Evolutionary conservation across 306 rosid genomes (phyloP), one percentile per base, ranked within the genome.

Genomic region (Rubus parviflorus): DNA sequence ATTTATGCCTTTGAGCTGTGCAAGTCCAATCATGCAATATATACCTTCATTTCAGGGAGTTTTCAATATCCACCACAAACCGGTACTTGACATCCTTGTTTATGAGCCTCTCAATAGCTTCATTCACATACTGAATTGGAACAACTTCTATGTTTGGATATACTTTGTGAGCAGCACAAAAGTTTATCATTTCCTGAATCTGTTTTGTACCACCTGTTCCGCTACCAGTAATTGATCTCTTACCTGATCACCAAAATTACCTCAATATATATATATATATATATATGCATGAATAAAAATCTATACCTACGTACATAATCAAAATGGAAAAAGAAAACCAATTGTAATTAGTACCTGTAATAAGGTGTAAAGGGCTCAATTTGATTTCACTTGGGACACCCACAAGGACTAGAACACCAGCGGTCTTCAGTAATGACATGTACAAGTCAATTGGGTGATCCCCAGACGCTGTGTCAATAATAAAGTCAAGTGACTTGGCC

Each of bases 381-480:
- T 90, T 94, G 76, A 94, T 77, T 85, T 90, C 89, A 74, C 87
- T 86, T 51, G 96, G 97, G 76, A 82, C 82, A 56, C 96, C 96
- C 74, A 88, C 92, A 37, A 94, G 72, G 66, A 85, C 92, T 11
- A 91, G 76, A 81, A 87, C 88, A 62, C 96, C 94, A 53, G 49
- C 78, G 63, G 83, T 80, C 90, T 91, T 94, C 87, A 94, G 57
- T 19, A 88, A 80, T 41, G 93, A 63, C 96, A 90, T 81, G 84
- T 88, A 92, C 51, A 86, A 85, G 83, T 92, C 97, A 82, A 94
- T 84, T 2, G 87, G 87, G 57, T 94, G 98, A 82, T 90, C 86
- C 67, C 97, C 98, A 35, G 96, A 91, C 37, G 97, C 94, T 16
- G 97, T 82, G 83, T 91, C 96, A 57, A 94, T 41, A 19, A 94